A percentile compares a stretch with the other conserved stretches of the same genome.
These are phyloP conservation scores for Fonsecaea nubica DNA, from an alignment of 2,329 filamentous ascomycete genomes.

Conservation along the genomic window DNA sequence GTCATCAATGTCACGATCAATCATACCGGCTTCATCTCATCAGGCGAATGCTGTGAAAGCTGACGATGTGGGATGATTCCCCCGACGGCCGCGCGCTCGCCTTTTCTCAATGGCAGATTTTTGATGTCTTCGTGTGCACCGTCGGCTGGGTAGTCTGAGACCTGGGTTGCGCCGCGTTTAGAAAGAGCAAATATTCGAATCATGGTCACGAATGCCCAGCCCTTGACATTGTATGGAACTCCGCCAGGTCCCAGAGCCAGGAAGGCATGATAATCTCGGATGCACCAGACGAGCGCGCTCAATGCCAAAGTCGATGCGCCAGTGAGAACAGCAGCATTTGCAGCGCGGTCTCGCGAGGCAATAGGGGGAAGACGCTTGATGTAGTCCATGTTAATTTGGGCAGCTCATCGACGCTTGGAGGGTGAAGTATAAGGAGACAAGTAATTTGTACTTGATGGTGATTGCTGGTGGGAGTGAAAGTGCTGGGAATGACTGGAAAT, in stretches of 20 bases:
- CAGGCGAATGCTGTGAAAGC: conserved; percentile 68
- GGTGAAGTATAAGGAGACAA: background rate
- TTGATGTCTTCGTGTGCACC: conserved; percentile 49
- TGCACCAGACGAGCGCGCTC: conserved; percentile 13
- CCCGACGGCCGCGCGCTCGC: conserved; percentile 69
- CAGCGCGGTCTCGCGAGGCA: background rate
- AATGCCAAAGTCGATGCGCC: conserved; percentile 2
- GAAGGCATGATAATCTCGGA: conserved; percentile 46
- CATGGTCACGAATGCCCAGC: conserved; percentile 42
- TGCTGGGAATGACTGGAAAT: background rate
- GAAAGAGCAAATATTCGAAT: conserved; percentile 19
- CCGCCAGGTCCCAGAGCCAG: conserved; percentile 47
- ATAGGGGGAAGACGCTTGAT: background rate
- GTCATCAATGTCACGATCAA: background rate
- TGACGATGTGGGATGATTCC: conserved; percentile 85
- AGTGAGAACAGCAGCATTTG: background rate
- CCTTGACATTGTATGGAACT: conserved; percentile 45
- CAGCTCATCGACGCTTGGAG: background rate
- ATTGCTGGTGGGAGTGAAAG: background rate
- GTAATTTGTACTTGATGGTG: background rate
- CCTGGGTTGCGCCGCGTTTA: conserved; percentile 9
- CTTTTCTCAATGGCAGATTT: conserved; percentile 66
- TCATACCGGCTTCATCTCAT: conserved; percentile 51
- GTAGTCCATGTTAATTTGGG: conserved; percentile 8
- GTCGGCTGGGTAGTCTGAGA: conserved; percentile 14